A percentile compares a stretch with the other conserved stretches of the same genome.
Conservation (phyloP, 805 yeast species). For the Millerago galiae region DNA sequence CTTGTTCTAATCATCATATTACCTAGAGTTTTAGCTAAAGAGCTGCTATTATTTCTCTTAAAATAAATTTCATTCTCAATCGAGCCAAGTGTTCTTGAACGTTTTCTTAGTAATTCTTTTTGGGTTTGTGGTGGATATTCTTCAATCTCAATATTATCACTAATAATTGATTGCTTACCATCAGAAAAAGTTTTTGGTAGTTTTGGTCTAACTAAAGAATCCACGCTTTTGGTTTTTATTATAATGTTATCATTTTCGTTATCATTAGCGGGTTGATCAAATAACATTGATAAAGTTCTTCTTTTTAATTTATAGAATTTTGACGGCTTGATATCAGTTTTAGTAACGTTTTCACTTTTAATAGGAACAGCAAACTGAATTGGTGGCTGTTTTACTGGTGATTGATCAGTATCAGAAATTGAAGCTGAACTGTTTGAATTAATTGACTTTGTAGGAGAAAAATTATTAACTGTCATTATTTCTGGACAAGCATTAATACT, state of each 20-base stretch:
- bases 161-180: conserved; percentile 3
- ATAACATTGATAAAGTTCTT: conserved; percentile 15
- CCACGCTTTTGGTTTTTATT: not conserved
- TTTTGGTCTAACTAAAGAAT: conserved; percentile 6
- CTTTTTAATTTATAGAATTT: conserved; percentile 11
- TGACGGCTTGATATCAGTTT: conserved; percentile 7
- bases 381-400: conserved; percentile 1
- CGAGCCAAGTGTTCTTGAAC: conserved; percentile 23
- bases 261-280: conserved; percentile 9
- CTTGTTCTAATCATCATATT: conserved; percentile 28
- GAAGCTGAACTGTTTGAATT: conserved; percentile 4
- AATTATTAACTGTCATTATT: conserved; percentile 13
- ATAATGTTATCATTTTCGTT: not conserved
- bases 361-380: conserved; percentile 2
- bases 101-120: conserved; percentile 15
- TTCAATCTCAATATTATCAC: not conserved
- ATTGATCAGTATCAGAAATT: not conserved
- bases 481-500: conserved; percentile 9
- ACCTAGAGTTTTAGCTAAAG: conserved; percentile 32
- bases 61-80: conserved; percentile 21
- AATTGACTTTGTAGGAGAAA: conserved; percentile 18
- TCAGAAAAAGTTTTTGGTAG: conserved; percentile 14
- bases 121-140: not conserved
- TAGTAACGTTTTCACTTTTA: conserved; percentile 6
- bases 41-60: conserved; percentile 28